Percentiles rank a stretch among this genome's conserved stretches.
Conservation (phyloP, 1,284 basidiomycete genomes). For the Heterobasidion occidentale region DNA sequence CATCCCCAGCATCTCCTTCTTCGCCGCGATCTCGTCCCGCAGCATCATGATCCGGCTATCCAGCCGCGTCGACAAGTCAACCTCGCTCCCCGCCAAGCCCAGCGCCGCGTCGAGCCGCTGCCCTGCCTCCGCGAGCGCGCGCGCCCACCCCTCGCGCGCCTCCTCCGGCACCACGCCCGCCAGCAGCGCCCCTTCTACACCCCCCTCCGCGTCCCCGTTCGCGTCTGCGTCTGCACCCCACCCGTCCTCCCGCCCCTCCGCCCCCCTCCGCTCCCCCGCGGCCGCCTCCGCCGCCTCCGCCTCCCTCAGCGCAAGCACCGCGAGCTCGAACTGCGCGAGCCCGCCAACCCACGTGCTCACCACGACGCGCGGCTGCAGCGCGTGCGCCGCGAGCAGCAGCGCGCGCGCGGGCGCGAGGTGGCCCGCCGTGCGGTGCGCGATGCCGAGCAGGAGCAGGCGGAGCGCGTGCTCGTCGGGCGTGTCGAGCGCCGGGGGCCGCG, state of each 20-base stretch:
- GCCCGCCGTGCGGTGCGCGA: slow-evolving; percentile 50
- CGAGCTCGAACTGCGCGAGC: slow-evolving; percentile 58
- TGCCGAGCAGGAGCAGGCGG: slow-evolving; percentile 59
- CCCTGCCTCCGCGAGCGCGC: slow-evolving; percentile 37
- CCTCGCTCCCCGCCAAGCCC: slow-evolving; percentile 38
- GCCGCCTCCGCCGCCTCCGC: slow-evolving; percentile 25
- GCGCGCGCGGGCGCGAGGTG: slow-evolving; percentile 34
- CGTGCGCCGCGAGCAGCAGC: slow-evolving; percentile 44
- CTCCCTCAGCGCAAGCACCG: slow-evolving; percentile 56
- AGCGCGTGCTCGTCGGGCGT: slow-evolving; percentile 65
- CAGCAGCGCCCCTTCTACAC: background rate
- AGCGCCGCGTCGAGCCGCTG: slow-evolving; percentile 46
- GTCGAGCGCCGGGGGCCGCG: slow-evolving; percentile 31
- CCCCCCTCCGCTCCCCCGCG: slow-evolving; percentile 4
- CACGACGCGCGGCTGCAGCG: slow-evolving; percentile 28
- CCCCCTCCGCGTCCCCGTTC: slow-evolving; percentile 3
- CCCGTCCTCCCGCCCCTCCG: slow-evolving; percentile 1
- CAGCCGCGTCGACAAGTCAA: slow-evolving; percentile 58
- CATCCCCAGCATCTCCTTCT: slow-evolving; percentile 37
- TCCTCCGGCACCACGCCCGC: slow-evolving; percentile 8
- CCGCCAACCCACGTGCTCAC: slow-evolving; percentile 61
- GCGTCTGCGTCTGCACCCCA: slow-evolving; percentile 7
- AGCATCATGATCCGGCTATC: slow-evolving; percentile 66
- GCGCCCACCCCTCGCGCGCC: slow-evolving; percentile 34
- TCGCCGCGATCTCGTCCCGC: slow-evolving; percentile 57